Percentiles rank a stretch among this genome's conserved stretches.
Conservation (phyloP, 2,329 filamentous ascomycete genomes). For the Calonectria pseudoreteaudii region DNA sequence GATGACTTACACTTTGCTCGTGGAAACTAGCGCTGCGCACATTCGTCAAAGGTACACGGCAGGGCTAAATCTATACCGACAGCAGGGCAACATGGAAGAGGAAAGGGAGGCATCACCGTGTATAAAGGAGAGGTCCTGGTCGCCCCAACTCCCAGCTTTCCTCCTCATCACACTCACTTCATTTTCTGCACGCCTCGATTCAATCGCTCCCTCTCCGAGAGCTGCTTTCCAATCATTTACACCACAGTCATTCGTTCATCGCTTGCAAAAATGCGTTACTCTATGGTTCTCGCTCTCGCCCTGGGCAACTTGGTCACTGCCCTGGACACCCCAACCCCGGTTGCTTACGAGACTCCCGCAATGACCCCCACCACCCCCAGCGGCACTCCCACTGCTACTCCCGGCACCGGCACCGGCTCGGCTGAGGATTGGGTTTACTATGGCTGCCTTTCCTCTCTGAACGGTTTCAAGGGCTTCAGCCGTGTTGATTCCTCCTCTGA, state of each 20-base stretch:
- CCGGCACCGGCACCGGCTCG: slow-evolving; percentile 10
- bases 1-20: slow-evolving; percentile 13
- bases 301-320: slow-evolving; percentile 46
- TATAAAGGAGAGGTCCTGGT: slow-evolving; percentile 45
- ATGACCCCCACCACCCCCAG: slow-evolving; percentile 3
- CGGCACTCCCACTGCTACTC: background rate
- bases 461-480: slow-evolving; percentile 43
- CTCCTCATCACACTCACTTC: slow-evolving; percentile 32
- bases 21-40: slow-evolving; percentile 23
- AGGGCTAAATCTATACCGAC: slow-evolving; percentile 7
- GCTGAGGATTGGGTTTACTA: slow-evolving; percentile 36
- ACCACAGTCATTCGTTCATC: slow-evolving; percentile 41
- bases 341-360: background rate
- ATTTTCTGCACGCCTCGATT: slow-evolving; percentile 46
- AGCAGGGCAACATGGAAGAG: background rate
- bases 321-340: slow-evolving; percentile 16
- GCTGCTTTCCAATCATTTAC: slow-evolving; percentile 40
- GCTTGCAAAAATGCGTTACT: slow-evolving; percentile 48
- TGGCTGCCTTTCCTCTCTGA: slow-evolving; percentile 44
- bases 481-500: slow-evolving; percentile 22
- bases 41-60: slow-evolving; percentile 29
- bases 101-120: slow-evolving; percentile 25
- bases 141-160: slow-evolving; percentile 28
- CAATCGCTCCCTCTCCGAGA: slow-evolving; percentile 46
- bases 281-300: slow-evolving; percentile 46